Evolutionary conservation across 1,139 yeast genomes (phyloP).

Genomic region (Geotrichum reessii): DNA sequence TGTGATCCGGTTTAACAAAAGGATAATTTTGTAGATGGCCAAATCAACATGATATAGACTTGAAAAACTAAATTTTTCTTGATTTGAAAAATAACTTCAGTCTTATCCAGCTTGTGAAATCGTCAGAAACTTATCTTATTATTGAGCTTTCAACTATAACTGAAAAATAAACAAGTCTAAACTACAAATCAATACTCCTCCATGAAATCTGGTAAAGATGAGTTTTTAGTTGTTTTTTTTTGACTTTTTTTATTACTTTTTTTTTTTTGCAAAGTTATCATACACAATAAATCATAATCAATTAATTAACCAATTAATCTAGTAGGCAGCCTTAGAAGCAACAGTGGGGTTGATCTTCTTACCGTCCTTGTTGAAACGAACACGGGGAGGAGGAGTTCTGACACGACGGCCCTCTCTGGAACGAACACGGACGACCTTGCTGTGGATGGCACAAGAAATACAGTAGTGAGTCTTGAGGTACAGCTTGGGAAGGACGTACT

Average conservation of each 20-base stretch:
- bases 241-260: constrained; percentile 4
- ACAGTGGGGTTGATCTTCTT: constrained; percentile 96
- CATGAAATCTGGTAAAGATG: background rate
- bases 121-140: background rate
- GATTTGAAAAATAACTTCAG: background rate
- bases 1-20: too few species aligned
- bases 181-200: background rate
- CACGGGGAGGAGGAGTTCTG: constrained; percentile 99
- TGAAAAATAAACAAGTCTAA: background rate
- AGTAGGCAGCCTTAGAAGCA: constrained; percentile 88
- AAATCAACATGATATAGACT: too few species aligned
- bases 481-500: constrained; percentile 98
- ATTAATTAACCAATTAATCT: constrained; percentile 11
- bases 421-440: constrained; percentile 99
- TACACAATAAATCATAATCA: constrained; percentile 2
- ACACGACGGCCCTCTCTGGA: constrained; percentile 97
- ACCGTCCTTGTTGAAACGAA: constrained; percentile 89
- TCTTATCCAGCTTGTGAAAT: background rate
- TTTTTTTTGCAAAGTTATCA: background rate
- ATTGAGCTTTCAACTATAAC: too few species aligned
- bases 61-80: too few species aligned
- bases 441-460: constrained; percentile 99
- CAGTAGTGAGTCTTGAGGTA: constrained; percentile 99
- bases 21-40: too few species aligned
- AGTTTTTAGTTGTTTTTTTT: constrained; percentile 1